Evolutionary conservation across 257 asterid species (phyloP).

Genomic region (Dorcoceras hygrometricum): DNA sequence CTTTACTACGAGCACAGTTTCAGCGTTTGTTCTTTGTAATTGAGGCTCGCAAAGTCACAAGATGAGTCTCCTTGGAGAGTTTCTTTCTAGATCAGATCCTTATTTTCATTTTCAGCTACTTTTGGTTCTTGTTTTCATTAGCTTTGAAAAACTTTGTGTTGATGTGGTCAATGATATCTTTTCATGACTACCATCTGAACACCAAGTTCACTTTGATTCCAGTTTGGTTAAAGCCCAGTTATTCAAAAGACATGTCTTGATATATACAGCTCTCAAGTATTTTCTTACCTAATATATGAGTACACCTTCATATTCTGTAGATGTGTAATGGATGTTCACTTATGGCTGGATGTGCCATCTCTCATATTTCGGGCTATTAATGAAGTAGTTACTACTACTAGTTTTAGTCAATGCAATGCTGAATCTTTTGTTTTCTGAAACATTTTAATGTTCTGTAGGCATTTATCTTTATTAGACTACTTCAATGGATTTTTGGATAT

Average conservation of each 20-base stretch:
- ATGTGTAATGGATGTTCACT: not conserved
- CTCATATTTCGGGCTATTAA: not conserved
- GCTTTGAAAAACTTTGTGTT: not conserved
- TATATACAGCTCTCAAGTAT: not conserved
- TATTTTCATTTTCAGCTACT: not conserved
- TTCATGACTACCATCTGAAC: not conserved
- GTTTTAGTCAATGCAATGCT: constrained; percentile 5
- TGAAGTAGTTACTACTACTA: not conserved
- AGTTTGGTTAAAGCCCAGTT: not conserved
- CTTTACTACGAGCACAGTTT: not conserved
- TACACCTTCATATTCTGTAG: not conserved
- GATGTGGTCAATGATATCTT: not conserved
- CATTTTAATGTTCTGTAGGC: not conserved
- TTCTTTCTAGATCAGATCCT: not conserved
- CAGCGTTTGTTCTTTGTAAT: not conserved
- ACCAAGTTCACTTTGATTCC: not conserved
- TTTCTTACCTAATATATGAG: not conserved
- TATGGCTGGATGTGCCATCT: not conserved
- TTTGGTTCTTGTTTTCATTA: not conserved
- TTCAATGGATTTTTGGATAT: not conserved
- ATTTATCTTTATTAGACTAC: not conserved
- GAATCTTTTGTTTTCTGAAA: not conserved
- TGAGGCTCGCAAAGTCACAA: not conserved
- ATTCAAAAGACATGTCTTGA: not conserved
- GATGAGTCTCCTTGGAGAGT: not conserved